phyloP scores from a whole-genome alignment of 352 stramenopile species.

The Phytophthora fragariaefolia region DNA sequence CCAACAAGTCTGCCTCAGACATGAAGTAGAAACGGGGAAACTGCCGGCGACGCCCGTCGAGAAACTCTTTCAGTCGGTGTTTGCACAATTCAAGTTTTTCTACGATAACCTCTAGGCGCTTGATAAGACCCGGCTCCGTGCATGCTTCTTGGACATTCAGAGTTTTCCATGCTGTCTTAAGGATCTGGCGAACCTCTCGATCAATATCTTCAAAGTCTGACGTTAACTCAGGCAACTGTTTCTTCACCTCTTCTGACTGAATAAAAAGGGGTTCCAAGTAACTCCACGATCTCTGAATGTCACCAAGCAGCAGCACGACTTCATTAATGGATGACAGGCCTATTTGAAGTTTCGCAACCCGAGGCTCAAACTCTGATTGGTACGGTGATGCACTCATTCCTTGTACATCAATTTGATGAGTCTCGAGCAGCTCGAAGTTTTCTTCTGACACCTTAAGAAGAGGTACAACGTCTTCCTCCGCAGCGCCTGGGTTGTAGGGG shows the following conservation, averaged over 20 bases:
- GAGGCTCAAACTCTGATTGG: constrained; percentile 94
- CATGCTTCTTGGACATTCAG: constrained; percentile 93
- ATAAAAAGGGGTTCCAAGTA: constrained; percentile 97
- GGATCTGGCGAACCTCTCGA: constrained; percentile 89
- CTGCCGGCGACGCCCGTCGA: constrained; percentile 93
- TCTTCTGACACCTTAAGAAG: constrained; percentile 95
- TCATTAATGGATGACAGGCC: constrained; percentile 91
- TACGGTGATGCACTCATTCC: constrained; percentile 96
- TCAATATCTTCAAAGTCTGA: constrained; percentile 95
- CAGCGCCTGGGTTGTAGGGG: constrained; percentile 83
- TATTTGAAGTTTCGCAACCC: constrained; percentile 90
- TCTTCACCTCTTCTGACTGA: constrained; percentile 96
- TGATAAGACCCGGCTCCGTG: constrained; percentile 89
- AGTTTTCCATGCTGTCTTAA: constrained; percentile 86
- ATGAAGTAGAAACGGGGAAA: constrained; percentile 96
- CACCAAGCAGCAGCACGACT: constrained; percentile 93
- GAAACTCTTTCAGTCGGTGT: constrained; percentile 95
- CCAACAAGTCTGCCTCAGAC: constrained; percentile 92
- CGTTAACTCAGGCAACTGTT: constrained; percentile 94
- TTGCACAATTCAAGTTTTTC: constrained; percentile 95
- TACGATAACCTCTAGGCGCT: constrained; percentile 91
- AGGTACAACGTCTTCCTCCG: constrained; percentile 87
- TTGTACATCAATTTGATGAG: constrained; percentile 96
- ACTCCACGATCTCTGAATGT: constrained; percentile 97
- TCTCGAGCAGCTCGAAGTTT: constrained; percentile 97